Evolutionary conservation across 495 filamentous ascomycete species (phyloP).

Genomic region (Usnea hakonensis): DNA sequence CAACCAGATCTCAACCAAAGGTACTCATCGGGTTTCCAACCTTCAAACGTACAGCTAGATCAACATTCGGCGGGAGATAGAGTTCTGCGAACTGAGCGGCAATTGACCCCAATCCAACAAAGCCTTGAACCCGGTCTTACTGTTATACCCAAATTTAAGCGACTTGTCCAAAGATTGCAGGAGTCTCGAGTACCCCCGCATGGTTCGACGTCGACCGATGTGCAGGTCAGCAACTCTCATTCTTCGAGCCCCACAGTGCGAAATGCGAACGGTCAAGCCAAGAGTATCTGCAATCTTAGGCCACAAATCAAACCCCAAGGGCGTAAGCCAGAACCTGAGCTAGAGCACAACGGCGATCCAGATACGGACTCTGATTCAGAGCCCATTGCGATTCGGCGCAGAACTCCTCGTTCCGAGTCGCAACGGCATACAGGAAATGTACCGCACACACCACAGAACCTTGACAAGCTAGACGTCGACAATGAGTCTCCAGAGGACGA

Average conservation of each 20-base stretch:
- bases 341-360: no score
- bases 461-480: neutral
- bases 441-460: no score
- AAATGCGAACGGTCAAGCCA: no score
- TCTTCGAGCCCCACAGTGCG: neutral
- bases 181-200: neutral
- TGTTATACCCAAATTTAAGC: no score
- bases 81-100: no score
- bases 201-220: neutral
- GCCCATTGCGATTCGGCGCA: no score
- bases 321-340: neutral
- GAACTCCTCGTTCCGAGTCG: no score
- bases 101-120: no score
- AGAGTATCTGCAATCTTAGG: no score
- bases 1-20: neutral
- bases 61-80: neutral
- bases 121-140: no score
- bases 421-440: slow-evolving; percentile 26
- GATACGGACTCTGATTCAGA: no score
- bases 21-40: neutral
- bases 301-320: neutral
- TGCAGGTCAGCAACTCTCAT: neutral
- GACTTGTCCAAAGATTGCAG: no score
- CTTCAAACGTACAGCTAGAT: neutral
- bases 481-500: neutral